phyloP scores from a whole-genome alignment of 208 protist genomes.

The Wallacemonas collosoma region DNA sequence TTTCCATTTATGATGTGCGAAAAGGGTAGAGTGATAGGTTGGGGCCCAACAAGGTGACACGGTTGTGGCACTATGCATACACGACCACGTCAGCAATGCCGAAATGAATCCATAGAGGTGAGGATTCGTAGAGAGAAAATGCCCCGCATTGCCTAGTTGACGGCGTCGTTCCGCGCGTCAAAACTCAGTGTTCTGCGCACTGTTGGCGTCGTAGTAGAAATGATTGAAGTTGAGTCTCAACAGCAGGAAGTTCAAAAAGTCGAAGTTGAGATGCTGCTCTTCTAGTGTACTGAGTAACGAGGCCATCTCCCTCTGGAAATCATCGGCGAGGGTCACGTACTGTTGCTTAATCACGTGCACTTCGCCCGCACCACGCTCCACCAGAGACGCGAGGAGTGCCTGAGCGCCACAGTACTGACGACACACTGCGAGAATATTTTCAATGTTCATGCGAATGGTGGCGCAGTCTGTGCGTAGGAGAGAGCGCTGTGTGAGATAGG shows the following conservation, averaged over 20 bases:
- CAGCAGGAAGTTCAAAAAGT: conserved; percentile 75
- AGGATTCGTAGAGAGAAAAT: no score
- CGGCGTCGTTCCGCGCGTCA: conserved; percentile 13
- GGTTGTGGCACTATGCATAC: no score
- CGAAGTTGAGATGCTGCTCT: conserved; percentile 72
- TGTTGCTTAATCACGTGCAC: conserved; percentile 55
- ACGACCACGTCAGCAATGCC: no score
- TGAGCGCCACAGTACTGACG: conserved; percentile 62
- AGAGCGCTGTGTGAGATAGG: conserved; percentile 63
- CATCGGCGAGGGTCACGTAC: conserved; percentile 56
- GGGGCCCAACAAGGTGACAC: no score
- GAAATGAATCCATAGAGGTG: no score
- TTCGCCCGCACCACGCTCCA: conserved; percentile 64
- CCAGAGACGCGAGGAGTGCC: conserved; percentile 55
- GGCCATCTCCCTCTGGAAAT: conserved; percentile 64
- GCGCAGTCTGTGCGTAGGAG: conserved; percentile 64
- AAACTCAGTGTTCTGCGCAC: conserved; percentile 56
- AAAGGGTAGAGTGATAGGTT: no score
- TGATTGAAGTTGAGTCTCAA: conserved; percentile 76
- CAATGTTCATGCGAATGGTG: conserved; percentile 72
- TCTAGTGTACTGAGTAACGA: conserved; percentile 63
- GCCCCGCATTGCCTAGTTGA: no score
- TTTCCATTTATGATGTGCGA: no score
- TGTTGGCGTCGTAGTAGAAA: conserved; percentile 55
- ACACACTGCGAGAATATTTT: conserved; percentile 60